These are phyloP conservation scores for Hymenoscyphus scutula DNA, from an alignment of 2,329 filamentous ascomycete genomes.

Conservation along the genomic window DNA sequence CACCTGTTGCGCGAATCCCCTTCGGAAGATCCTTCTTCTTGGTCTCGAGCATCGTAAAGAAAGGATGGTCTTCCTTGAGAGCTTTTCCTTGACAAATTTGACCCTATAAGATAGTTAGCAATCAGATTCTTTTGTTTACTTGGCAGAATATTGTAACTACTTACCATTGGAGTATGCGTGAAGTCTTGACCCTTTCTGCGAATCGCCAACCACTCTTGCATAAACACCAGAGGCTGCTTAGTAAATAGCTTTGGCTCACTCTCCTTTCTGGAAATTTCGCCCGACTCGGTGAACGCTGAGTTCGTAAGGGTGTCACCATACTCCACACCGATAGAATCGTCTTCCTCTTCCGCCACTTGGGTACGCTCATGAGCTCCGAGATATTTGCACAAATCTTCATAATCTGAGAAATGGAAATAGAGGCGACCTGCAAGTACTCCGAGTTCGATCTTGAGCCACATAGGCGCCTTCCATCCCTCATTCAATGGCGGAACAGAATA, in stretches of 20 bases:
- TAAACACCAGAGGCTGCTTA: slow-evolving; percentile 43
- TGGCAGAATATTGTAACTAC: too few relatives aligned
- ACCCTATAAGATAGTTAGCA: too few relatives aligned
- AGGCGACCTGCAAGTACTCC: slow-evolving; percentile 60
- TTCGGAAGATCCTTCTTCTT: not conserved
- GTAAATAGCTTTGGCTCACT: slow-evolving; percentile 32
- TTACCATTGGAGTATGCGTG: slow-evolving; percentile 58
- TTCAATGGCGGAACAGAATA: slow-evolving; percentile 51
- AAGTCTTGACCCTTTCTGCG: slow-evolving; percentile 56
- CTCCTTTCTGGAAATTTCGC: too few relatives aligned
- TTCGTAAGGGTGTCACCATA: not conserved
- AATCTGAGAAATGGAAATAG: slow-evolving; percentile 55
- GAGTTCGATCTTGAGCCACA: slow-evolving; percentile 56
- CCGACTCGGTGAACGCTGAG: too few relatives aligned
- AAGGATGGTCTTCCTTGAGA: slow-evolving; percentile 47
- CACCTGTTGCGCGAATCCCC: not conserved
- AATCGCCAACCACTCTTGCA: slow-evolving; percentile 56
- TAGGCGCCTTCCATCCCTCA: slow-evolving; percentile 41
- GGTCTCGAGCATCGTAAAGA: slow-evolving; percentile 41
- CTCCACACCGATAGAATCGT: slow-evolving; percentile 10
- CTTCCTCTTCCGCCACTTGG: slow-evolving; percentile 9
- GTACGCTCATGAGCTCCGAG: slow-evolving; percentile 15
- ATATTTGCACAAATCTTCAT: slow-evolving; percentile 36
- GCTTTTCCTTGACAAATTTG: slow-evolving; percentile 38
- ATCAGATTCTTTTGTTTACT: too few relatives aligned